These are phyloP conservation scores for Russula ochroleuca DNA, from an alignment of 768 basidiomycete species.

Conservation along the genomic window DNA sequence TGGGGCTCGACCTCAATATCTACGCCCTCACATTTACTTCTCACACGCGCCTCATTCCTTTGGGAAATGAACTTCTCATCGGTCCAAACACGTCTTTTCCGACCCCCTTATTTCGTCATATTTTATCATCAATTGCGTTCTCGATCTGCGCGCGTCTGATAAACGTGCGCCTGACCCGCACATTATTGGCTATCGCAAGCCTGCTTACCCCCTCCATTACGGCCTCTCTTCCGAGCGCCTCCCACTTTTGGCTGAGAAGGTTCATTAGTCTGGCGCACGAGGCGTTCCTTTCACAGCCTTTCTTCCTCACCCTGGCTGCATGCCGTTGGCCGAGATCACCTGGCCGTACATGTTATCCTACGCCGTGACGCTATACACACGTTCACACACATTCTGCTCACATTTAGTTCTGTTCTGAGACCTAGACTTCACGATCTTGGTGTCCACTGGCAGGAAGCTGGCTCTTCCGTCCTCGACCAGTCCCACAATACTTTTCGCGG, in stretches of 20 bases:
- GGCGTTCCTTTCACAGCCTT: conserved; percentile 11
- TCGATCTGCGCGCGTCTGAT: conserved; percentile 16
- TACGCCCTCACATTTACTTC: neutral
- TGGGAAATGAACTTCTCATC: conserved; percentile 12
- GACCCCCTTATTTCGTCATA: conserved; percentile 18
- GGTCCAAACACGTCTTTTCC: conserved; percentile 6
- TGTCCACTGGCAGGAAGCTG: neutral
- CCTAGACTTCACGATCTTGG: neutral
- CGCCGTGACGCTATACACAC: conserved; percentile 1
- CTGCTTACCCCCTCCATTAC: conserved; percentile 18
- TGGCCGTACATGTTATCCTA: neutral
- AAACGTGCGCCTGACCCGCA: conserved; percentile 16
- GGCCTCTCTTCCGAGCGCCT: conserved; percentile 13
- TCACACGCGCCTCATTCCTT: conserved; percentile 3
- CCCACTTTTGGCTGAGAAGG: conserved; percentile 16
- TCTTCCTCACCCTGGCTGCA: conserved; percentile 14
- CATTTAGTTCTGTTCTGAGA: neutral
- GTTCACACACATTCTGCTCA: neutral
- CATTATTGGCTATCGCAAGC: conserved; percentile 12
- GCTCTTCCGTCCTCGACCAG: neutral
- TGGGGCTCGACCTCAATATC: neutral
- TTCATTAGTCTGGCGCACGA: conserved; percentile 8
- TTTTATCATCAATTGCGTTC: conserved; percentile 10
- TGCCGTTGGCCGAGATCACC: conserved; percentile 10
- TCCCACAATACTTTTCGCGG: neutral